Evolutionary conservation across 1,284 basidiomycete genomes (phyloP).

Genomic region (Ganoderma sinense): DNA sequence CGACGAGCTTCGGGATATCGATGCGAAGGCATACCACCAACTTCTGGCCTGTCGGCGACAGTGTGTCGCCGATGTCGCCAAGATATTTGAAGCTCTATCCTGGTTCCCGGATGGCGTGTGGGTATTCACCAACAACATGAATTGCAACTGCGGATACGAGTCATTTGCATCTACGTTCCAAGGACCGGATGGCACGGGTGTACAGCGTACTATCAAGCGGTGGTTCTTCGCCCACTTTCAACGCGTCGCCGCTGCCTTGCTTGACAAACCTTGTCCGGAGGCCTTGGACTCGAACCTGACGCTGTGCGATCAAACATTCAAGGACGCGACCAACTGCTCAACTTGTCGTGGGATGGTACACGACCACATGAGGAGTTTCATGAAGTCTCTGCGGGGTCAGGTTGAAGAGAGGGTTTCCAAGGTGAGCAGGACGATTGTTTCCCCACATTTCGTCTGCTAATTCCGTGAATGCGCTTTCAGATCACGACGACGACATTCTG

Average conservation of each 20-base stretch:
- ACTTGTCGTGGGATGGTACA: background rate
- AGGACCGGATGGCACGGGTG: background rate
- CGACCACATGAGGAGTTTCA: constrained; percentile 4
- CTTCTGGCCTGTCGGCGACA: background rate
- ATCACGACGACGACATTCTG: background rate
- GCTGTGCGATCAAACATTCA: background rate
- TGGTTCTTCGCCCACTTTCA: constrained; percentile 3
- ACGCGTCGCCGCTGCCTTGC: background rate
- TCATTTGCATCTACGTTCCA: background rate
- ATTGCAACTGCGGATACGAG: background rate
- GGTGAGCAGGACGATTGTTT: background rate
- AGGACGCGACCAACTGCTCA: background rate
- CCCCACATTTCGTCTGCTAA: background rate
- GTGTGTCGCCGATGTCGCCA: background rate
- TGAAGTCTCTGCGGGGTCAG: background rate
- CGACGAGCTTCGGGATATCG: constrained; percentile 2
- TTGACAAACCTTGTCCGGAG: background rate
- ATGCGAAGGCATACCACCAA: background rate
- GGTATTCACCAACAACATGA: background rate
- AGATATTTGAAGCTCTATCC: background rate
- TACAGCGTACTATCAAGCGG: background rate
- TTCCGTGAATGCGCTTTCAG: background rate
- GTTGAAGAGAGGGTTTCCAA: constrained; percentile 1
- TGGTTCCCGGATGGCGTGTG: background rate
- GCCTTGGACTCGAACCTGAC: background rate